A percentile compares a stretch with the other conserved stretches of the same genome.
These are phyloP conservation scores for Carnegiea gigantea DNA, from an alignment of 179 eudicot species.

Conservation along the genomic window DNA sequence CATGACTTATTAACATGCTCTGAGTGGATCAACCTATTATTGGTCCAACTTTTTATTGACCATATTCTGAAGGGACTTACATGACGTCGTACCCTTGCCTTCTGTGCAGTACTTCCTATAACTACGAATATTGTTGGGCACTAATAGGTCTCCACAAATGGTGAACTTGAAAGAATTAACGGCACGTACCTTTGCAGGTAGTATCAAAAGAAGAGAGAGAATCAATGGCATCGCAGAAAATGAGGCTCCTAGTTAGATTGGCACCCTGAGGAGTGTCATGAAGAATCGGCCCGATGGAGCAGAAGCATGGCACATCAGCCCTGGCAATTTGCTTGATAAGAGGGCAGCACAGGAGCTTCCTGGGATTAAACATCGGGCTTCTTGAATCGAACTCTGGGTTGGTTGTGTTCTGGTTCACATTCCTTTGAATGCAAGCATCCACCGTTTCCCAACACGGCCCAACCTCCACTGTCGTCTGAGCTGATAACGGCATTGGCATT, in stretches of 20 bases:
- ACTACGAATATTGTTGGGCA: too few relatives aligned
- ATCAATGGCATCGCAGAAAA: slow-evolving; percentile 3
- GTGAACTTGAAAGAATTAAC: too few relatives aligned
- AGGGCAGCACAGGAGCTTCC: slow-evolving; percentile 19
- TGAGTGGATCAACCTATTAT: too few relatives aligned
- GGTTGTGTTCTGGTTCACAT: neutral
- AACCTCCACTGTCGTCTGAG: neutral
- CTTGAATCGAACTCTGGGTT: neutral
- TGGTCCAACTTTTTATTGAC: too few relatives aligned
- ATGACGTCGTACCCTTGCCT: too few relatives aligned
- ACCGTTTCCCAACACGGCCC: slow-evolving; percentile 16
- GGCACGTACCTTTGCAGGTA: neutral
- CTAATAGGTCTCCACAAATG: too few relatives aligned
- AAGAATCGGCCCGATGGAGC: neutral
- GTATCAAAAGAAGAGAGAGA: neutral
- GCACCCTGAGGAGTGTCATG: slow-evolving; percentile 11
- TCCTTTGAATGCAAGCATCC: neutral
- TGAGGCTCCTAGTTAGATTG: neutral
- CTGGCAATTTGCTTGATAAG: slow-evolving; percentile 12
- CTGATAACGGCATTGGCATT: neutral
- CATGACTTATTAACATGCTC: too few relatives aligned
- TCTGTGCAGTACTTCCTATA: too few relatives aligned
- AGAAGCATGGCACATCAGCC: slow-evolving; percentile 17
- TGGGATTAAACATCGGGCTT: neutral
- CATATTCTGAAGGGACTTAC: too few relatives aligned